These are phyloP conservation scores for Sporothrix brasiliensis DNA, from an alignment of 2,329 filamentous ascomycete genomes.

Conservation along the genomic window DNA sequence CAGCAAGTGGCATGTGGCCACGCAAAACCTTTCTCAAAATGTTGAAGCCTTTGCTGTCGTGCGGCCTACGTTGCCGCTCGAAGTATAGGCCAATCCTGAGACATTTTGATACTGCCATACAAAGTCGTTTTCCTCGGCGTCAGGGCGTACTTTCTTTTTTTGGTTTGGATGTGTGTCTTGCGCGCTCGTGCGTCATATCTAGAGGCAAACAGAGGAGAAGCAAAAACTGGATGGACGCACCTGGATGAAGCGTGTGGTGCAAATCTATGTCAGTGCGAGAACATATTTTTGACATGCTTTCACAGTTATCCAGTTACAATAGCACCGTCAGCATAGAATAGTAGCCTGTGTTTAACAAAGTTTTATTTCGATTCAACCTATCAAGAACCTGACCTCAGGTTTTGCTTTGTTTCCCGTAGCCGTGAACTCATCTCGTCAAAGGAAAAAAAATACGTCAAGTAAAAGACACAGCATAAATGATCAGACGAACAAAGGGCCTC, in stretches of 20 bases:
- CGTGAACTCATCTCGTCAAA: conserved; percentile 37
- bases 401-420: conserved; percentile 33
- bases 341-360: neutral
- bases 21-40: too few species aligned
- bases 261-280: neutral
- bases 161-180: neutral
- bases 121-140: neutral
- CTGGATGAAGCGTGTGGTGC: neutral
- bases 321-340: neutral
- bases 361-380: conserved; percentile 28
- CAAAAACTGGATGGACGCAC: neutral
- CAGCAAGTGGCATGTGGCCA: neutral
- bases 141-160: neutral
- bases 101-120: neutral
- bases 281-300: neutral
- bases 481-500: conserved; percentile 18
- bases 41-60: too few species aligned
- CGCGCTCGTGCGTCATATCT: neutral
- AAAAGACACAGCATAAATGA: neutral
- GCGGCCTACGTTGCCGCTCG: too few species aligned
- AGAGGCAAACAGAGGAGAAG: neutral
- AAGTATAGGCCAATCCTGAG: neutral
- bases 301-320: neutral
- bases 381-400: conserved; percentile 33
- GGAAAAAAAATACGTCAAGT: conserved; percentile 34